Conservation (phyloP, 139 green algal genomes). For the Coelastrella sp. region DNA sequence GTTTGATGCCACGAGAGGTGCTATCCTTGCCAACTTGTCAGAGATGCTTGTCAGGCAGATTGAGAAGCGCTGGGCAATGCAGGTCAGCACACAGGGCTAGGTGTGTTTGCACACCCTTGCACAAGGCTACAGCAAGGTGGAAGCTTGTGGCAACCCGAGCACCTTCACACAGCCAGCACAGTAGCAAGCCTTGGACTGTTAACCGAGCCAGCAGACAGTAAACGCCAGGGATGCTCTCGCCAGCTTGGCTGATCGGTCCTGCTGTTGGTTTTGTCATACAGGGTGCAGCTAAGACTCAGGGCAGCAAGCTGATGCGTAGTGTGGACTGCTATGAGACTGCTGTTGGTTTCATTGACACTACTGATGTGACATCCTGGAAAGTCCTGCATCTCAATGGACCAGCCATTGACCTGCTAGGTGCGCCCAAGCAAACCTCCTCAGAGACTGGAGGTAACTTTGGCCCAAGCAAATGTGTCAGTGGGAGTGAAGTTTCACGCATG, state of each 20-base stretch:
- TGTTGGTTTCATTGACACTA: conserved; percentile 45
- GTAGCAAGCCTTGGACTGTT: background rate
- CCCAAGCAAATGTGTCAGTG: too few relatives aligned
- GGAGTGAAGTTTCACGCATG: too few relatives aligned
- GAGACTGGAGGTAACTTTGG: too few relatives aligned
- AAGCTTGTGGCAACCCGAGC: background rate
- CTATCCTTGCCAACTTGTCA: conserved; percentile 45
- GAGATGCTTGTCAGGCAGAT: conserved; percentile 51
- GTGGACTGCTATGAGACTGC: conserved; percentile 41
- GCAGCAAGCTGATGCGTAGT: conserved; percentile 38
- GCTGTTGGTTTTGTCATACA: background rate
- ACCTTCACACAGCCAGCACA: background rate
- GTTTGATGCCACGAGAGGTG: conserved; percentile 47
- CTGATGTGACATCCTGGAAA: conserved; percentile 1
- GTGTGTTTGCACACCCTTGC: background rate
- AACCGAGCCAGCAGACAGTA: background rate
- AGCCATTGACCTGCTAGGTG: conserved; percentile 34
- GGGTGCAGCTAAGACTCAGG: background rate
- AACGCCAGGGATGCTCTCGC: background rate
- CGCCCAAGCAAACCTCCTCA: too few relatives aligned
- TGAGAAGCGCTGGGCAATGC: conserved; percentile 11
- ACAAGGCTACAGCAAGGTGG: background rate
- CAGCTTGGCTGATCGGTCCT: background rate
- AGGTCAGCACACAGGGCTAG: background rate
- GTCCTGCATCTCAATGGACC: conserved; percentile 54